Base-by-base conservation (phyloP, 2,329 filamentous ascomycete species). In the Colletotrichum truncatum region DNA sequence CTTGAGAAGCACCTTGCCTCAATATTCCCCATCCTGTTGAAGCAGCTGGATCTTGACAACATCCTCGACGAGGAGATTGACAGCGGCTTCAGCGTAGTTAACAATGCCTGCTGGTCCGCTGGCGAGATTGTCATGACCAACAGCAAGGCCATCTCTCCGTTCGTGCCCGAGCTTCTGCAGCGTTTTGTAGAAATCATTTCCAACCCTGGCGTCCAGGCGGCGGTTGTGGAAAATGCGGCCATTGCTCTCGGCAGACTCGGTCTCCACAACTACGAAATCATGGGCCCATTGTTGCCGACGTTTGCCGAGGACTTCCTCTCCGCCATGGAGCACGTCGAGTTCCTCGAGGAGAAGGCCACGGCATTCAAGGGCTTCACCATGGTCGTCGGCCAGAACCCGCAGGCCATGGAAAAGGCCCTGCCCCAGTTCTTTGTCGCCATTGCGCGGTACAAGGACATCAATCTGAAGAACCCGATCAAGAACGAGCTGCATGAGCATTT, bases 101-200 rank as follows among this genome's bases (percentile, higher is more conserved):
- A 98, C 85, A 99, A 99, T 75, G 95, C 96, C 21, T 98, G 95
- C 81, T 99, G 96, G 96, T 97, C 94, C 6, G 90, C 90, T 23
- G 96, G 96, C 41, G 96, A 99, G 81, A 96, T 98, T 67, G 89
- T 94, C 14, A 89, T 97, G 77, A 90, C 93, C 67, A 86, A 92
- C 75, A 88, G 90, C 70, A 88, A 90, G 67, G 88, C 86, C 57
- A 92, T 98, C 88, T 85, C 85, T 1, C 91, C 91, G 1, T 97
- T 91, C 75, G 87, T 94, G 9, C 89, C 92, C 21, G 87, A 91
- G 67, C 82, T 99, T 14, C 89, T 97, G 64, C 86, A 91, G 67
- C 89, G 91, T 38, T 88, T 97, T 26, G 87, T 93, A 38, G 87
- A 91, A 58, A 98, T 98, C 70, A 88, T 98, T 70, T 90, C 90